Conservation (phyloP, 305 asterid species). For the Fraxinus dipetala region DNA sequence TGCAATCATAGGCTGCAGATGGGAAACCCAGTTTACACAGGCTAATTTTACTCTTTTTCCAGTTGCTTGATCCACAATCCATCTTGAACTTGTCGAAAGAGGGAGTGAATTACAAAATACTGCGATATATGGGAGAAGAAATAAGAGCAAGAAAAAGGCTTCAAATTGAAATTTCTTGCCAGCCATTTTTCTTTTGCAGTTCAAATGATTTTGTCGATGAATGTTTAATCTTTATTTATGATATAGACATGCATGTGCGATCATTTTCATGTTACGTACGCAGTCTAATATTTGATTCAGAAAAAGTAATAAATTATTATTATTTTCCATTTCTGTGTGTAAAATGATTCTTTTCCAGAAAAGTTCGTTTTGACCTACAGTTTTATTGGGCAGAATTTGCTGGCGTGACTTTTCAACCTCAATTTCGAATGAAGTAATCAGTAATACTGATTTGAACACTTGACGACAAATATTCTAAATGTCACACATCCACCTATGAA, state of each 20-base stretch:
- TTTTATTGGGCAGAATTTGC: background rate
- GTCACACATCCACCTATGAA: background rate
- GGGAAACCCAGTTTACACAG: conserved; percentile 65
- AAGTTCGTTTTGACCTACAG: background rate
- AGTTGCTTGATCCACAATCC: conserved; percentile 21
- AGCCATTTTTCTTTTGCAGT: background rate
- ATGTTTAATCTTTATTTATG: background rate
- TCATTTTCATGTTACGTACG: background rate
- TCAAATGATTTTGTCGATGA: background rate
- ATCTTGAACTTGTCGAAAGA: conserved; percentile 25
- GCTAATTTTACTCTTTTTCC: conserved; percentile 49
- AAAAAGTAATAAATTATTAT: background rate
- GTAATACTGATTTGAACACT: background rate
- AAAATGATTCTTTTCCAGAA: background rate
- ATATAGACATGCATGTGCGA: background rate
- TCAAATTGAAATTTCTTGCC: background rate
- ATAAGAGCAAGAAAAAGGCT: background rate
- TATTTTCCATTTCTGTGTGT: background rate
- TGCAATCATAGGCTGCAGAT: conserved; percentile 56
- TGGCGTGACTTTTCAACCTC: background rate
- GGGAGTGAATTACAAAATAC: conserved; percentile 5
- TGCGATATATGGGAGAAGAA: background rate
- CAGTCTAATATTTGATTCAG: background rate
- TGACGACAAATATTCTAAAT: background rate
- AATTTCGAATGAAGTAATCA: background rate